phyloP scores from a whole-genome alignment of 2,329 filamentous ascomycete genomes.

The Acrodontium crateriforme region DNA sequence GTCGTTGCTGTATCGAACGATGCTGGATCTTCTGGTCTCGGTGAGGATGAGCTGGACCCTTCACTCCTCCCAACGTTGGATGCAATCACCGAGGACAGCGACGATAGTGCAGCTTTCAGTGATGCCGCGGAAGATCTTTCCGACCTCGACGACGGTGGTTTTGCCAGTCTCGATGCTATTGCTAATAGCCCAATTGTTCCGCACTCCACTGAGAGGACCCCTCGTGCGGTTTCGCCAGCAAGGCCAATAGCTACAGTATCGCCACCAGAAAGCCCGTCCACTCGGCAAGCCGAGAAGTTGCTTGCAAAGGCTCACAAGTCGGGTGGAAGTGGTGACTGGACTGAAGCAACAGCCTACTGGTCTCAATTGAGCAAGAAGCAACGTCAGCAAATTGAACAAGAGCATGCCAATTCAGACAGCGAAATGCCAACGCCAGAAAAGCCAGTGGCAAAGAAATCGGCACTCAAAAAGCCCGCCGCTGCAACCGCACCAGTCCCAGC shows the following conservation, averaged over 20 bases:
- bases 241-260: constrained; percentile 3
- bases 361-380: constrained; percentile 49
- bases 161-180: constrained; percentile 59
- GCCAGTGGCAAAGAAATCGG: constrained; percentile 28
- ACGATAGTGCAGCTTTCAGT: constrained; percentile 51
- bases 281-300: constrained; percentile 5
- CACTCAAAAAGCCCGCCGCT: constrained; percentile 10
- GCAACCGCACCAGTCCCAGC: constrained; percentile 5
- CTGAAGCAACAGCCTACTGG: constrained; percentile 56
- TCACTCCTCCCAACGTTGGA: constrained; percentile 6
- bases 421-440: constrained; percentile 19
- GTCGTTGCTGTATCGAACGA: constrained; percentile 3
- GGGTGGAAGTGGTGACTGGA: constrained; percentile 41
- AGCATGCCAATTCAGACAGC: constrained; percentile 26
- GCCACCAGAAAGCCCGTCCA: constrained; percentile 16
- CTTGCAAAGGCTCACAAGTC: constrained; percentile 1
- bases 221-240: constrained; percentile 4
- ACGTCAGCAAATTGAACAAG: constrained; percentile 46
- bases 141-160: constrained; percentile 51
- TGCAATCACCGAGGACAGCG: constrained; percentile 21
- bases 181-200: constrained; percentile 44
- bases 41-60: constrained; percentile 1
- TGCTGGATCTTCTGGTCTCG: constrained; percentile 2
- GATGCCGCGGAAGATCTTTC: constrained; percentile 64
- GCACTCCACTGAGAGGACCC: no score